Evolutionary conservation across 1,284 basidiomycete species (phyloP), one percentile per base, ranked within the genome.

Genomic region (Melanopsichium pennsylvanicum): DNA sequence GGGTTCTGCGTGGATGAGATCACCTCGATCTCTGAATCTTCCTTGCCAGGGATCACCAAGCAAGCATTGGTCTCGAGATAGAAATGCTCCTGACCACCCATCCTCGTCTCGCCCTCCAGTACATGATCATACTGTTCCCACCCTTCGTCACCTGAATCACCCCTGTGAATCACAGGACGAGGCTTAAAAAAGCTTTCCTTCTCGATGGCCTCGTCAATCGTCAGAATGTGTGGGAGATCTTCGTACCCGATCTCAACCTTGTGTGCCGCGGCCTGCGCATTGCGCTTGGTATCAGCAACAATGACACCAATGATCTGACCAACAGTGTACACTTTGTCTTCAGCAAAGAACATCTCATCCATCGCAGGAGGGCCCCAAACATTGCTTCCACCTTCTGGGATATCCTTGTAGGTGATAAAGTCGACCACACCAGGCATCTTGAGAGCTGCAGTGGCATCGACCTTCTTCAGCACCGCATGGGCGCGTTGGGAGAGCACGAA

Each of bases 341-440:
- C 75, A 10, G 80, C 80, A 40, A 82, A 82, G 63, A 82, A 81
- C 8, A 70, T 60, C 42, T 82, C 81, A 39, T 80, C 78, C 78
- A 80, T 78, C 2, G 78, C 72, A 9, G 80, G 74, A 21, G 74
- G 66, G 29, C 77, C 75, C 81, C 81, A 82, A 4, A 66, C 55
- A 54, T 82, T 82, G 54, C 75, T 75, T 16, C 77, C 78, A 16
- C 70, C 72, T 13, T 45, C 59, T 1, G 78, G 78, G 11, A 82
- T 59, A 44, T 82, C 81, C 38, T 60, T 58, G 42, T 75, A 62
- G 15, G 72, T 74, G 45, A 82, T 64, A 32, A 72, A 81, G 26
- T 73, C 72, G 21, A 72, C 60, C 3, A 82, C 81, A 43, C 81
- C 80, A 1, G 70, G 61, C 63, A 79, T 72, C 36, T 64, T 55